These are phyloP conservation scores for Sarcocystis neurona DNA, from an alignment of 169 alveolate species.

Conservation along the genomic window DNA sequence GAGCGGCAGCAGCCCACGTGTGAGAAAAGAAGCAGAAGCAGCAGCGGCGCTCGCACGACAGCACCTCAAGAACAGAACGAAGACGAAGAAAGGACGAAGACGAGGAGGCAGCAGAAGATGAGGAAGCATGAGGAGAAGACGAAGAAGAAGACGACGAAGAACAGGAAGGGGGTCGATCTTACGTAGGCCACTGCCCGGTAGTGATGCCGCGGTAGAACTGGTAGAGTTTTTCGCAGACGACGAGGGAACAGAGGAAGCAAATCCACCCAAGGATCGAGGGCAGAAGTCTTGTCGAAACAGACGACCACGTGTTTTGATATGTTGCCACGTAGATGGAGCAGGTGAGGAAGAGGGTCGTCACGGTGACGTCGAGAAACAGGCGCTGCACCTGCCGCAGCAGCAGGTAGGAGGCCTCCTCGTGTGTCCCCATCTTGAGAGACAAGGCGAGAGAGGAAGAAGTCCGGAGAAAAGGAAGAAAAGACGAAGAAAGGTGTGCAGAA, in stretches of 20 bases:
- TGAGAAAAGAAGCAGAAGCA: background rate
- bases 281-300: constrained; percentile 13
- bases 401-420: constrained; percentile 14
- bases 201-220: constrained; percentile 20
- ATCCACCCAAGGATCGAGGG: constrained; percentile 37
- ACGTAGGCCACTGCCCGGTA: constrained; percentile 45
- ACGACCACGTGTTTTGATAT: constrained; percentile 8
- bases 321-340: constrained; percentile 20
- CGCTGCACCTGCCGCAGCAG: constrained; percentile 25
- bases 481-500: background rate
- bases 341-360: background rate
- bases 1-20: background rate
- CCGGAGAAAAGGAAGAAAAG: background rate
- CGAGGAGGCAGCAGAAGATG: background rate
- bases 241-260: background rate
- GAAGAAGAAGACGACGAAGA: background rate
- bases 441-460: no score
- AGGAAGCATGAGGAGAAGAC: background rate
- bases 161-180: background rate
- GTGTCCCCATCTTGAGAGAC: constrained; percentile 7
- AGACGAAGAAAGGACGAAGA: background rate
- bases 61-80: background rate
- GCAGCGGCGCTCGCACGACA: background rate
- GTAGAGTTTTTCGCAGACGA: constrained; percentile 27
- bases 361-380: background rate